Base-by-base conservation (phyloP, 78 protist species). In the Tieghemostelium lacteum region DNA sequence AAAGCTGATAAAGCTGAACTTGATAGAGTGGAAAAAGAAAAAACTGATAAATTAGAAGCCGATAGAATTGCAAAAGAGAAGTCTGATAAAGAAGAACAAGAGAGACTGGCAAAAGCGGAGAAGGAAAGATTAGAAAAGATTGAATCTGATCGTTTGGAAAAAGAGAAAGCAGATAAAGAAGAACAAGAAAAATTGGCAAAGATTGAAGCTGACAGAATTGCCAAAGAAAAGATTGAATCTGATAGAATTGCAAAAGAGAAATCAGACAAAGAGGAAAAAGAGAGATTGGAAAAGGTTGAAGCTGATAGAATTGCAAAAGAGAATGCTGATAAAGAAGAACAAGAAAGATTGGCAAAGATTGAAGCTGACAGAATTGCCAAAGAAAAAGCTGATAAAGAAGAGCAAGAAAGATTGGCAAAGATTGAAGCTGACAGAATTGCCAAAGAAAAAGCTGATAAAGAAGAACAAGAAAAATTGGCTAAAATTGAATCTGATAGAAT, bases 11-110 rank as follows among this genome's bases (percentile, higher is more conserved):
- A 73, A 49, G 67, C 34, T 49, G 55, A 37, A 20, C 4, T 12
- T 50, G 89, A 65, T 12, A 42, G 72, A 65, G 0, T 34, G 0
- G 77, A 67, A 58, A 67, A 74, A 70, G 77, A 70, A 58, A 62
- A 63, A 57, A 37, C n/a, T n/a, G n/a, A n/a, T n/a, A n/a, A n/a
- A n/a, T n/a, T n/a, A n/a, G 75, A 83, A 63, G 29, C 52, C 19
- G 73, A 75, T 22, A 0, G 62, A 16, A 19, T 34, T 29, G 50
- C 4, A 22, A 26, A 58, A 76, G 86, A 76, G 60, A 65, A 65
- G 33, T 22, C 54, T 76, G 73, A 24, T 29, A 24, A 63, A 45
- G 62, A 80, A 24, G 19, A 64, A 34, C 3, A n/a, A 16, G 88
- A 26, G 1, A 57, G 26, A 28, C n/a, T n/a, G n/a, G 73, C 33